A percentile compares a stretch with the other conserved stretches of the same genome.
Conservation (phyloP, 2,329 filamentous ascomycete genomes). For the Allantophomopsis lycopodina region DNA sequence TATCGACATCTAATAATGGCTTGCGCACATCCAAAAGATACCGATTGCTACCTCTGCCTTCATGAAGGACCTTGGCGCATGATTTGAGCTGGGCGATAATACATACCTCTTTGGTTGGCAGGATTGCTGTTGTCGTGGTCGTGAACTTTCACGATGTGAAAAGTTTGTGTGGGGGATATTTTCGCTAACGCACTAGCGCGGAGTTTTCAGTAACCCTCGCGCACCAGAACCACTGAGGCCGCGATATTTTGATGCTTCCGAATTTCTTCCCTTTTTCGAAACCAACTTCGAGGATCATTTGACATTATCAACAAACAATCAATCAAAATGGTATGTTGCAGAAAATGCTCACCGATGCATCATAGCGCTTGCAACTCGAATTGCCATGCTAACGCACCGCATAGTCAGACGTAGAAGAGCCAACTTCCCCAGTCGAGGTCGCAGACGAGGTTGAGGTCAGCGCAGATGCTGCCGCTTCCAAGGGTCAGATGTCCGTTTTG, state of each 20-base stretch:
- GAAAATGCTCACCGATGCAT: too few relatives aligned
- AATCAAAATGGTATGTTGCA: slow-evolving; percentile 3
- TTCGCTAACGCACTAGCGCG: background rate
- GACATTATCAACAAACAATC: slow-evolving; percentile 8
- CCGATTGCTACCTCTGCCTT: slow-evolving; percentile 39
- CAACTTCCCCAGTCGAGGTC: slow-evolving; percentile 69
- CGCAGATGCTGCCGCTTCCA: slow-evolving; percentile 68
- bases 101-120: slow-evolving; percentile 17
- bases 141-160: slow-evolving; percentile 1
- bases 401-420: slow-evolving; percentile 99
- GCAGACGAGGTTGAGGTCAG: slow-evolving; percentile 88
- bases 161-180: slow-evolving; percentile 1
- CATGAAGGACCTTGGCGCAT: slow-evolving; percentile 16
- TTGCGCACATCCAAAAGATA: slow-evolving; percentile 13
- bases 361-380: too few relatives aligned
- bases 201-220: background rate
- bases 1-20: slow-evolving; percentile 28
- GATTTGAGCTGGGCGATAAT: slow-evolving; percentile 4
- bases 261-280: too few relatives aligned
- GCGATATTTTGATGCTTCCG: too few relatives aligned
- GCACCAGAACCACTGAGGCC: slow-evolving; percentile 3
- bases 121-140: slow-evolving; percentile 3
- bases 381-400: background rate
- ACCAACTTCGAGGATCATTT: slow-evolving; percentile 16
- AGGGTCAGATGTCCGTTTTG: slow-evolving; percentile 93